phyloP scores from a whole-genome alignment of 805 yeast species.

The Kurtzmaniella fragi region DNA sequence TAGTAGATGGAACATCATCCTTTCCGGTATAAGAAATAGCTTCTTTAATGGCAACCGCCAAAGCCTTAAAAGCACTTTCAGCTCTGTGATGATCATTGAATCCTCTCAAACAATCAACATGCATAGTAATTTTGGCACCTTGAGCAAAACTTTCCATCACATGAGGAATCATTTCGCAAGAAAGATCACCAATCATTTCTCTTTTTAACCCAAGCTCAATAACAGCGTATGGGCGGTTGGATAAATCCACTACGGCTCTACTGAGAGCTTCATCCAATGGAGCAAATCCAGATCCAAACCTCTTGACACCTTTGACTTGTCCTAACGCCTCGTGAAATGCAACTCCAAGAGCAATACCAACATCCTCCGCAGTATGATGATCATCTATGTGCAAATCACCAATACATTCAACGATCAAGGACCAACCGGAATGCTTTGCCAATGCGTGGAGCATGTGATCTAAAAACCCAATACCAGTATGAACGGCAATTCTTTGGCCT shows the following conservation, averaged over 20 bases:
- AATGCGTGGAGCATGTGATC: constrained; percentile 98
- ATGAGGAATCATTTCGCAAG: constrained; percentile 98
- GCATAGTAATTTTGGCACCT: constrained; percentile 85
- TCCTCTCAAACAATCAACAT: constrained; percentile 92
- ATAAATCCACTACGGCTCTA: constrained; percentile 92
- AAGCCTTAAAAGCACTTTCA: constrained; percentile 93
- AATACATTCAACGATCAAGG: constrained; percentile 77
- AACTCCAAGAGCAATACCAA: constrained; percentile 84
- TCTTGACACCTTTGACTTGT: constrained; percentile 80
- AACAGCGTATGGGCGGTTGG: constrained; percentile 90
- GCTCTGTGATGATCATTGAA: constrained; percentile 95
- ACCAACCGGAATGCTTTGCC: constrained; percentile 97
- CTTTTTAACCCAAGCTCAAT: constrained; percentile 85
- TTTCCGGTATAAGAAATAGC: constrained; percentile 80
- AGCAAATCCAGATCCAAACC: constrained; percentile 91
- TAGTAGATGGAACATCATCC: constrained; percentile 91
- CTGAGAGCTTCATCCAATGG: constrained; percentile 95
- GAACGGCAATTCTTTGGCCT: constrained; percentile 70
- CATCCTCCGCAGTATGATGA: constrained; percentile 95
- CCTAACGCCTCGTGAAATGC: constrained; percentile 91
- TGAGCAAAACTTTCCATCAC: constrained; percentile 91
- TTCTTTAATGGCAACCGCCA: constrained; percentile 88
- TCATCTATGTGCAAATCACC: constrained; percentile 97
- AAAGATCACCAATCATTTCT: constrained; percentile 88
- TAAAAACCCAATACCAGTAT: constrained; percentile 90